phyloP scores from a whole-genome alignment of 805 yeast species.

The Priceomyces melissophilus region DNA sequence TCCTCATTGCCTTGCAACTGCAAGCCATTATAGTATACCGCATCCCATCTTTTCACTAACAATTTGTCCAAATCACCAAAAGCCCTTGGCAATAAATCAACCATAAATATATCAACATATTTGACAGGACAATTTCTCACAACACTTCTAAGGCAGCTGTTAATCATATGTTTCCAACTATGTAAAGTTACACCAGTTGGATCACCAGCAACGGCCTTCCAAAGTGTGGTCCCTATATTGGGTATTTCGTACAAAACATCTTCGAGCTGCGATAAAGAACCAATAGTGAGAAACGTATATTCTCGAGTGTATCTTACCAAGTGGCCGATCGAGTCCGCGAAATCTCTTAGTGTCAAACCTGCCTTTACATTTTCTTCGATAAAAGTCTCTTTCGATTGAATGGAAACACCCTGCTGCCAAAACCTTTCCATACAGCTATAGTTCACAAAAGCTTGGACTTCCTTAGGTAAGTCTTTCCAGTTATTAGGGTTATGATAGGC shows the following conservation, averaged over 20 bases:
- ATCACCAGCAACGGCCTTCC: constrained; percentile 86
- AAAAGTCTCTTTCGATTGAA: constrained; percentile 89
- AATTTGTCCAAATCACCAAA: constrained; percentile 69
- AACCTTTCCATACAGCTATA: constrained; percentile 89
- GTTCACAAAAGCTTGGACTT: constrained; percentile 88
- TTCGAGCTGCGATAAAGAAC: constrained; percentile 85
- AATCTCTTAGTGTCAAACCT: constrained; percentile 88
- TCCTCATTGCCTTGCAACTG: constrained; percentile 58
- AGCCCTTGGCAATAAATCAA: constrained; percentile 73
- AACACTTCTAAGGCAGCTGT: constrained; percentile 80
- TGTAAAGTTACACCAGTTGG: constrained; percentile 86
- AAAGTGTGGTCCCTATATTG: constrained; percentile 66
- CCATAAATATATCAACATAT: constrained; percentile 65
- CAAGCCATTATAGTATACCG: constrained; percentile 55
- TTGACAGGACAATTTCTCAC: constrained; percentile 83
- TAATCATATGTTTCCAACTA: constrained; percentile 96
- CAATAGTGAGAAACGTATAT: constrained; percentile 86
- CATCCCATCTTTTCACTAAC: constrained; percentile 74
- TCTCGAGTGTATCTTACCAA: constrained; percentile 93
- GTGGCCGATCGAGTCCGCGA: constrained; percentile 97
- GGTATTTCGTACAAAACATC: constrained; percentile 87
- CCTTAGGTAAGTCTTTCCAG: constrained; percentile 83
- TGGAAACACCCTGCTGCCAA: constrained; percentile 98
- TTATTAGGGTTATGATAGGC: constrained; percentile 92
- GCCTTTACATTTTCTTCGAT: constrained; percentile 93